Evolutionary conservation across 75 land plant genomes (phyloP), one percentile per base, ranked within the genome.

Genomic region (Cryptomeria japonica): DNA sequence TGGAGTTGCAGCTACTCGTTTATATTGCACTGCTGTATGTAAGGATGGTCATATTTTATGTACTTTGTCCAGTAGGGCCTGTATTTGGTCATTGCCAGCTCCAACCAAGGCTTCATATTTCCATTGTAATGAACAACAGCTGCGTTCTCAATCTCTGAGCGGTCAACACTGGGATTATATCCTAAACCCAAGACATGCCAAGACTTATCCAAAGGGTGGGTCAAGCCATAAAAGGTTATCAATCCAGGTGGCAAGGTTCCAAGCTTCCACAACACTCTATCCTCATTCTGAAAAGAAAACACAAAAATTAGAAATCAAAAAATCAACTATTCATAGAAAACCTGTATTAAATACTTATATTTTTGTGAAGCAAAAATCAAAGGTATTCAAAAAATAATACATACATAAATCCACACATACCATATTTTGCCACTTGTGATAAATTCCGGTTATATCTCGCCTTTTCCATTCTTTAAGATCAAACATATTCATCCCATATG

Each of bases 391-490:
- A 9, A 77, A 49, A 84, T n/a, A 84, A 46, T 73, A 15, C n/a
- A 88, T 41, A 12, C 37, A 77, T n/a, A 39, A 53, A 53, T 55
- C 13, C 72, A 88, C 39, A 85, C 93, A 89, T 34, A 96, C 98
- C 97, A 97, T 82, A 83, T 93, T 93, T 90, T 97, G 97, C 98
- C 98, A 97, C 94, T 91, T 96, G 90, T 97, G 98, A 86, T 97
- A 97, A 73, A 97, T 97, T 89, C 98, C 98, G 70, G 98, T 97
- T 22, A 97, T 97, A 87, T 97, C 97, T 85, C 79, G 91, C 64
- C 87, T 91, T 91, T 93, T 95, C 98, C 98, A 97, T 88, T 94
- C 94, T 80, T 94, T 93, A 13, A 97, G 91, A 88, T 97, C 96
- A 88, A 97, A 97, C 14, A 97, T 82, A 87, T 97, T 97, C 98